A percentile compares a stretch with the other conserved stretches of the same genome.
Evolutionary conservation across 2,329 filamentous ascomycete genomes (phyloP).

Genomic region (Didymella lethalis): DNA sequence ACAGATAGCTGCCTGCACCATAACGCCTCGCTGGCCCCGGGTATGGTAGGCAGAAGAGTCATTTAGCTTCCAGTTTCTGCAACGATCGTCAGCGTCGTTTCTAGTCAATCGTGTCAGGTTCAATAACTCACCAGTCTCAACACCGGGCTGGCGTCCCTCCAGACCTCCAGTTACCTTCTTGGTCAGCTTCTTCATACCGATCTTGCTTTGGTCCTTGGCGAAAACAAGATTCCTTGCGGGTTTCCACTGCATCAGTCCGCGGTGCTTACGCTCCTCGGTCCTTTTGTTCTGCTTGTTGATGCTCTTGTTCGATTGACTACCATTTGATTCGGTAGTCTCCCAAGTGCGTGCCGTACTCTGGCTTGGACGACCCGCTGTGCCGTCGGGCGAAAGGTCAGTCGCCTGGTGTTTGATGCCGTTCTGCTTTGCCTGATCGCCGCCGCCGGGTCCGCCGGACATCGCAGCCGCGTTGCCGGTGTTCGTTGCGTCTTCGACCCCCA

Average conservation of each 20-base stretch:
- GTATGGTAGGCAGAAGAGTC: slow-evolving; percentile 3
- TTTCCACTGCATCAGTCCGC: slow-evolving; percentile 94
- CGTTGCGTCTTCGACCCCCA: slow-evolving; percentile 67
- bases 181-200: slow-evolving; percentile 76
- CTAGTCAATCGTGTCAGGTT: background rate
- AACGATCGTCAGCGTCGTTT: slow-evolving; percentile 19
- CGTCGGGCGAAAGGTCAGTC: slow-evolving; percentile 42
- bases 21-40: slow-evolving; percentile 14
- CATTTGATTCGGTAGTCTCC: slow-evolving; percentile 31
- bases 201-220: slow-evolving; percentile 85
- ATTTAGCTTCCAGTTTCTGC: slow-evolving; percentile 37
- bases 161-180: slow-evolving; percentile 75
- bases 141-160: slow-evolving; percentile 82
- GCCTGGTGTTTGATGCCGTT: slow-evolving; percentile 36
- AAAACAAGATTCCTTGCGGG: slow-evolving; percentile 86
- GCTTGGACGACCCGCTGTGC: slow-evolving; percentile 31
- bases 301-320: slow-evolving; percentile 57
- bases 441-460: slow-evolving; percentile 33
- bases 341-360: slow-evolving; percentile 40
- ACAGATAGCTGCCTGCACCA: background rate
- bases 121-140: slow-evolving; percentile 70
- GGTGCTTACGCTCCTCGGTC: slow-evolving; percentile 79
- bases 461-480: slow-evolving; percentile 36
- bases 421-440: slow-evolving; percentile 24
- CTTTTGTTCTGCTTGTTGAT: slow-evolving; percentile 74